Conservation (phyloP, 1,139 yeast genomes). For the Magnusiomyces sp. region DNA sequence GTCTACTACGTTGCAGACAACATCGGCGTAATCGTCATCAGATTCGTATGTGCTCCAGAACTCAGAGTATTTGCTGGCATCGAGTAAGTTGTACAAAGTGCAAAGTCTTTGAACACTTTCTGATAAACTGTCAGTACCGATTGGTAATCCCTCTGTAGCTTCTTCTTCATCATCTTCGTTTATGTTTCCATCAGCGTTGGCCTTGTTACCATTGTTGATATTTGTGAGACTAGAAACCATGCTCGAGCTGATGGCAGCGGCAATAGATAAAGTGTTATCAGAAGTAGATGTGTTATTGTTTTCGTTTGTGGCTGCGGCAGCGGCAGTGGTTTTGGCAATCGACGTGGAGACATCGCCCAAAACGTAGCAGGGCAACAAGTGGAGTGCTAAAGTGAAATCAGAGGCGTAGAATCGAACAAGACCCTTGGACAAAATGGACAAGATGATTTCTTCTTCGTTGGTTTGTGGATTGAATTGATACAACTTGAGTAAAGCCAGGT, state of each 20-base stretch:
- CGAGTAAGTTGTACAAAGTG: conserved; percentile 32
- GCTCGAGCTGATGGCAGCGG: no score
- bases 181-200: conserved; percentile 16
- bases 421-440: conserved; percentile 37
- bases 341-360: conserved; percentile 19
- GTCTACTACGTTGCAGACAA: conserved; percentile 31
- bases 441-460: conserved; percentile 34
- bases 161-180: conserved; percentile 10
- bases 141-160: conserved; percentile 13
- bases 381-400: conserved; percentile 39
- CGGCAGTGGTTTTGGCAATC: conserved; percentile 4
- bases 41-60: conserved; percentile 33
- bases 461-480: conserved; percentile 35
- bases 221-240: no score
- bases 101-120: conserved; percentile 34
- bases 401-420: conserved; percentile 35
- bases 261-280: conserved; percentile 25
- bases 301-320: conserved; percentile 12
- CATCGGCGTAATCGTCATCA: conserved; percentile 31
- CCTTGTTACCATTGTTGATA: not conserved
- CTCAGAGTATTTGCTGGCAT: conserved; percentile 31
- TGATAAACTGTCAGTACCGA: conserved; percentile 24
- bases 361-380: conserved; percentile 38
- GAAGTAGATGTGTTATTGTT: conserved; percentile 27
- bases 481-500: conserved; percentile 40